Conservation (phyloP, 2,329 filamentous ascomycete species). For the Mycosphaerella sp. region DNA sequence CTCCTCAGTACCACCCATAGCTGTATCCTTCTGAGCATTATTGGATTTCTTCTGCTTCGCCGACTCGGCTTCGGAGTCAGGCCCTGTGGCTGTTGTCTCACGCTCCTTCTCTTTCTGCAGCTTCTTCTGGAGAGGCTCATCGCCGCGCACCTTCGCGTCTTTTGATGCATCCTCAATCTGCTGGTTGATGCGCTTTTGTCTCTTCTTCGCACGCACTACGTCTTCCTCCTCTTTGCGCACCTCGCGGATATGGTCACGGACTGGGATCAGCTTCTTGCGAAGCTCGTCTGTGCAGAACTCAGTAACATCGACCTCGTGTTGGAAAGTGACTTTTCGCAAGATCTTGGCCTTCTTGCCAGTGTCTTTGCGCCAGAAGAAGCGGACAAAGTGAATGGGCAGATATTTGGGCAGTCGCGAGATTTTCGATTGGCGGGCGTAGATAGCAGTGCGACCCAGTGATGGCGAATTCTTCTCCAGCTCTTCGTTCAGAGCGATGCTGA, state of each 20-base stretch:
- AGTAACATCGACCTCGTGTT: conserved; percentile 82
- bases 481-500: conserved; percentile 74
- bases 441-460: conserved; percentile 66
- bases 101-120: conserved; percentile 64
- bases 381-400: conserved; percentile 91
- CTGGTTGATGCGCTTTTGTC: conserved; percentile 67
- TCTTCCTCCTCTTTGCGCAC: conserved; percentile 93
- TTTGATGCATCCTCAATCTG: conserved; percentile 48
- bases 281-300: conserved; percentile 95
- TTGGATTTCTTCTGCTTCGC: conserved; percentile 43
- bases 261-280: conserved; percentile 72
- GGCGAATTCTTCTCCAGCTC: conserved; percentile 86
- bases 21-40: conserved; percentile 58
- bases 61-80: conserved; percentile 39
- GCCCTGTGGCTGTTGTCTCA: conserved; percentile 31
- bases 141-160: conserved; percentile 26
- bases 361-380: conserved; percentile 96
- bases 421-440: conserved; percentile 85
- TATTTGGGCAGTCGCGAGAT: conserved; percentile 91
- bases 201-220: conserved; percentile 82
- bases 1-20: conserved; percentile 65
- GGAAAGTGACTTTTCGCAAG: conserved; percentile 97
- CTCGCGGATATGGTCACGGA: conserved; percentile 94
- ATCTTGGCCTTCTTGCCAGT: conserved; percentile 99
- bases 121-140: conserved; percentile 79